Evolutionary conservation across 2,329 filamentous ascomycete species (phyloP).

Genomic region (Ascochyta viciae-villosae): DNA sequence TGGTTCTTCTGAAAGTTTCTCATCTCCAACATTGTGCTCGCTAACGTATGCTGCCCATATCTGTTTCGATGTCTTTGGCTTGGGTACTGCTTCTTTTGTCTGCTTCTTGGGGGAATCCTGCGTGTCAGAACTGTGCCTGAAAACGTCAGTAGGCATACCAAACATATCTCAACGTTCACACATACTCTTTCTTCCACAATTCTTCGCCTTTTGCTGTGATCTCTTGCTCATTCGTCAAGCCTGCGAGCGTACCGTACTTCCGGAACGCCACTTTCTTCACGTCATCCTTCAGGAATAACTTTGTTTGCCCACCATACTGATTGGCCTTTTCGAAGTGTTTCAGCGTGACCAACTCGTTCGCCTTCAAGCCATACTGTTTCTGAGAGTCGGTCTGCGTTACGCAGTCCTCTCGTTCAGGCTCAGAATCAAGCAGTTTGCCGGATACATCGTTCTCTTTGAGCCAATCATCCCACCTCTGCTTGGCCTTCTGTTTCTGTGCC

Average conservation of each 20-base stretch:
- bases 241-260: too few species aligned
- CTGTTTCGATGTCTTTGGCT: constrained; percentile 18
- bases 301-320: constrained; percentile 3
- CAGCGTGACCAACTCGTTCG: not conserved
- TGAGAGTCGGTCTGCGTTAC: constrained; percentile 6
- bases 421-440: not conserved
- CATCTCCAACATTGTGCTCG: constrained; percentile 2
- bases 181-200: too few species aligned
- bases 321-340: constrained; percentile 2
- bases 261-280: constrained; percentile 2
- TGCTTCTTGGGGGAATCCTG: not conserved
- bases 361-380: constrained; percentile 1
- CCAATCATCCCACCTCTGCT: constrained; percentile 14
- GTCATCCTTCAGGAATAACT: not conserved
- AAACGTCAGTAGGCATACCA: too few species aligned
- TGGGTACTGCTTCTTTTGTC: not conserved
- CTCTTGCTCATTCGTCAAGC: too few species aligned
- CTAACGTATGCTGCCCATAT: constrained; percentile 20
- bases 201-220: too few species aligned
- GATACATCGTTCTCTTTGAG: constrained; percentile 6
- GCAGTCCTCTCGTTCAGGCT: constrained; percentile 1
- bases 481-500: constrained; percentile 6
- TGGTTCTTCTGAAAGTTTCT: constrained; percentile 19
- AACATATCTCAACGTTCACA: too few species aligned
- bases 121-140: too few species aligned